These are phyloP conservation scores for Pseudonectria foliicola DNA, from an alignment of 2,329 filamentous ascomycete species.

Conservation along the genomic window DNA sequence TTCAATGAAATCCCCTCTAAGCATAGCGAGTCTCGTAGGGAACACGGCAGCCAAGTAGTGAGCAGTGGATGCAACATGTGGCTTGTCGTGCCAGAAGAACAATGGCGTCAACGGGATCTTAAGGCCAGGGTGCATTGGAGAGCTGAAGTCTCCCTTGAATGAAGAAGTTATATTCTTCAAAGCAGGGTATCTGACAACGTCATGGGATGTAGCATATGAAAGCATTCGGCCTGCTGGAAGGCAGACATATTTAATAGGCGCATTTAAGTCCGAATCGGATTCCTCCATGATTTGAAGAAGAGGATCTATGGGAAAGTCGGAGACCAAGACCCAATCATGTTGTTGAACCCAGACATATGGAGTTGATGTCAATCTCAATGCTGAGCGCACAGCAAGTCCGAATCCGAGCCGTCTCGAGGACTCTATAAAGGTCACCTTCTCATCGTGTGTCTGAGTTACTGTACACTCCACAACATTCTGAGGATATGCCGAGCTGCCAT, in stretches of 20 bases:
- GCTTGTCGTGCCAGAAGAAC: conserved; percentile 55
- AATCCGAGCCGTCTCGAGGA: conserved; percentile 42
- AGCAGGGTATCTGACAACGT: conserved; percentile 35
- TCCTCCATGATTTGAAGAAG: conserved; percentile 40
- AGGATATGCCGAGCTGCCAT: conserved; percentile 29
- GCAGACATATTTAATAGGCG: conserved; percentile 46
- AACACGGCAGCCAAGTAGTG: conserved; percentile 47
- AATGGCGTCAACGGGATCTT: conserved; percentile 44
- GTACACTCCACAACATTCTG: conserved; percentile 32
- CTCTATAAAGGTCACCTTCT: conserved; percentile 42
- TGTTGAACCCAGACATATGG: conserved; percentile 52
- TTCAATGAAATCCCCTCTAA: conserved; percentile 49
- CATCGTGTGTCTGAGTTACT: conserved; percentile 27
- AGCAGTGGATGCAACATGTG: conserved; percentile 40
- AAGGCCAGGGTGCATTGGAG: conserved; percentile 1
- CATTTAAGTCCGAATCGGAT: conserved; percentile 20
- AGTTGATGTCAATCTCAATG: conserved; percentile 38
- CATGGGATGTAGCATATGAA: conserved; percentile 40
- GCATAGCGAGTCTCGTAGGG: conserved; percentile 40
- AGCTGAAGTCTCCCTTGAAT: conserved; percentile 35
- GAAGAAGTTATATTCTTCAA: conserved; percentile 34
- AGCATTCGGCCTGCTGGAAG: conserved; percentile 45
- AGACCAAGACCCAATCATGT: conserved; percentile 46
- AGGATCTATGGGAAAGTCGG: conserved; percentile 35
- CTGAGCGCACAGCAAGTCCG: conserved; percentile 45